These are phyloP conservation scores for Rhodomyrtus tomentosa DNA, from an alignment of 345 rosid genomes.

Conservation along the genomic window DNA sequence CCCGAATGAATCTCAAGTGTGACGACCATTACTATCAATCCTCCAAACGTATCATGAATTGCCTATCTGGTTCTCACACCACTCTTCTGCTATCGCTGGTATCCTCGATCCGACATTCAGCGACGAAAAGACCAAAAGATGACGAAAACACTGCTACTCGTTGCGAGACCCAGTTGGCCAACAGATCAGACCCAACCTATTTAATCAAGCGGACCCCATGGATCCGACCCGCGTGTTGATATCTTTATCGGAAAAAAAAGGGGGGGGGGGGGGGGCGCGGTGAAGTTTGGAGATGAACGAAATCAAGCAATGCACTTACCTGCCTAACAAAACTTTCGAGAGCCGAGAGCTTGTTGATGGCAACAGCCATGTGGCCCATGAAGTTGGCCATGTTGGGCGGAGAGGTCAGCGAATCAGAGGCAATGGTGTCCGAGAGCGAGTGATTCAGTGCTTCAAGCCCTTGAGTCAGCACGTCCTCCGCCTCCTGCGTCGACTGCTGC, in stretches of 20 bases:
- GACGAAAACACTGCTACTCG: no score
- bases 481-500: slow-evolving; percentile 33
- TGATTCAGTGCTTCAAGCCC: slow-evolving; percentile 33
- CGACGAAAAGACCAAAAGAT: no score
- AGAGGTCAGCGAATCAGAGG: slow-evolving; percentile 18
- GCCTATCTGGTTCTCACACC: neutral
- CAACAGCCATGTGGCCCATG: slow-evolving; percentile 31
- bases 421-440: slow-evolving; percentile 26
- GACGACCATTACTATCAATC: neutral
- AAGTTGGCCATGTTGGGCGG: slow-evolving; percentile 13
- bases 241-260: neutral
- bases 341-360: slow-evolving; percentile 30
- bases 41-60: neutral
- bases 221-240: no score
- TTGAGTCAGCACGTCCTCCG: slow-evolving; percentile 35
- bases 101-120: neutral
- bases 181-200: neutral
- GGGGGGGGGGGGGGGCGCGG: no score
- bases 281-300: neutral
- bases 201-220: neutral
- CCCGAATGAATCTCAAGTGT: neutral
- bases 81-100: neutral
- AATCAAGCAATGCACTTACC: slow-evolving; percentile 2
- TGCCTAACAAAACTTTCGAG: slow-evolving; percentile 31
- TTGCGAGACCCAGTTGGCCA: neutral